Percentiles rank a stretch among this genome's conserved stretches.
Conservation (phyloP, 1,284 basidiomycete genomes). For the Pseudozyma hubeiensis region DNA sequence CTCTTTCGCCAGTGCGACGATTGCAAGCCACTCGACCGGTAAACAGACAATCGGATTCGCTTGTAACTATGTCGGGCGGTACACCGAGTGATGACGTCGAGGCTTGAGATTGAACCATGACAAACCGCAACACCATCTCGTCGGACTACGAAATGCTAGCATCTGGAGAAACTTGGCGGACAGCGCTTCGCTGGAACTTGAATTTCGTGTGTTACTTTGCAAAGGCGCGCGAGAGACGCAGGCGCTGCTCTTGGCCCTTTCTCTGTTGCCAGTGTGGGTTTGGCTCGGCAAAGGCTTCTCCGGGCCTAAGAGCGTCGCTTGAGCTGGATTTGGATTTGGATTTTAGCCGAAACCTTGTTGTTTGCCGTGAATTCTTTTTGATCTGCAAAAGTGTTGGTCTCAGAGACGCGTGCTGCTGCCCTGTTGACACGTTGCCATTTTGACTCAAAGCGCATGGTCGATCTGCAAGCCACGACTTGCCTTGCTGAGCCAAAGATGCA, state of each 20-base stretch:
- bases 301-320: conserved; percentile 15
- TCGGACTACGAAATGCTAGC: conserved; percentile 12
- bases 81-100: conserved; percentile 23
- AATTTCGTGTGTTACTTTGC: too few relatives aligned
- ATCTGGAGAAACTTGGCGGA: conserved; percentile 3
- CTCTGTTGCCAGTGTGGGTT: background rate
- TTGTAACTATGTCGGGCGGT: background rate
- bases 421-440: background rate
- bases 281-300: background rate
- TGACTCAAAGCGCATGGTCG: background rate
- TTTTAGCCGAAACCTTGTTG: conserved; percentile 10
- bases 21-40: background rate
- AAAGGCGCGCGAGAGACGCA: too few relatives aligned
- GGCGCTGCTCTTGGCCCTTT: too few relatives aligned
- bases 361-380: background rate
- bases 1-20: background rate
- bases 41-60: conserved; percentile 5
- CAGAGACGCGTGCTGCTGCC: conserved; percentile 10
- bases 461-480: background rate
- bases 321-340: background rate
- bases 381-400: conserved; percentile 14
- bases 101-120: background rate
- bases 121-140: background rate
- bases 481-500: too few relatives aligned
- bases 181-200: too few relatives aligned